Base-by-base conservation (phyloP, 1,139 yeast species). In the Nakaseomyces bracarensis region DNA sequence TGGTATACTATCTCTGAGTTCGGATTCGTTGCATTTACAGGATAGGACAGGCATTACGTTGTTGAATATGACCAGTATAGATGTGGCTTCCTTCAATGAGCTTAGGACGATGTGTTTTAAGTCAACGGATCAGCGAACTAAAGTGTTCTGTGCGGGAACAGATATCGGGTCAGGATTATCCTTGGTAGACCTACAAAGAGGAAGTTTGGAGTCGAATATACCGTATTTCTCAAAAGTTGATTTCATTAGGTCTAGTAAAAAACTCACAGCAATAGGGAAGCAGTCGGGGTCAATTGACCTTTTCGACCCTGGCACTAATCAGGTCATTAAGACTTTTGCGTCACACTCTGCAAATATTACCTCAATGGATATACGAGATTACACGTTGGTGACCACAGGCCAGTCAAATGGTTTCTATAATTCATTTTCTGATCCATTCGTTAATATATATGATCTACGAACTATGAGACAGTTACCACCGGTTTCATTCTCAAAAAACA, bases 321-420 rank as follows among this genome's bases (percentile, higher is more conserved):
- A 74, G 40, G 65, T 78, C 1, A 66, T 84, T 6, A 75, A 77
- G 49, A 67, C 77, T 1, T 81, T 87, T 54, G 65, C 69, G 11
- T 84, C 91, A 11, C 95, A 85, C 58, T 75, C 82, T 22, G 84
- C 91, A 0, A 70, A 82, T 1, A 66, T 91, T 19, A 75, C 93
- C 1, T 89, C 84, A 47, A 68, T 91, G 59, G 94, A 83, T 53
- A 74, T 85, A 23, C 75, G 77, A 49, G 96, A 89, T 26, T 75
- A 79, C 47, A 77, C 80, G 29, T 68, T 89, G 27, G 81, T 87
- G 20, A 82, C 95, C 0, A 85, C 95, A 46, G 97, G 97, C 0
- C 76, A 71, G 51, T 79, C 94, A 0, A 63, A 74, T 18, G 72
- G 93, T 29, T 70, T 71, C 41, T 69, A 70, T 20, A 72, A 68